Base-by-base conservation (phyloP, 2,329 filamentous ascomycete species). In the Monosporascus sp. region DNA sequence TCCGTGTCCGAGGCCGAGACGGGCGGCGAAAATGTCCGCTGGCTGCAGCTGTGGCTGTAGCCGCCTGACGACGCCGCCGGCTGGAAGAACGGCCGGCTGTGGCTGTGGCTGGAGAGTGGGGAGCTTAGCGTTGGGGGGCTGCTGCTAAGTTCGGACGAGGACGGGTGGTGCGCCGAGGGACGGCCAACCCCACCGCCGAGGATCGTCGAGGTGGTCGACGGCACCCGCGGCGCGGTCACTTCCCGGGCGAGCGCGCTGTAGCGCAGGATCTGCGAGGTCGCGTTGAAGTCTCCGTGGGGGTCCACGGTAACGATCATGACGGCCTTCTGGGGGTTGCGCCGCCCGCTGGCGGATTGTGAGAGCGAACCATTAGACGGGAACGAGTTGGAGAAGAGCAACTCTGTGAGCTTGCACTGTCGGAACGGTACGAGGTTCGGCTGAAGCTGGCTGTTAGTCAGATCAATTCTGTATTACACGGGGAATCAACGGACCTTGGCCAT, bases 221-320 rank as follows among this genome's bases (percentile, higher is more conserved):
- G 92, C 7, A 95, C 83, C 5, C 93, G 86, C 6, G 92, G 91
- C 1, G 97, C 90, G 0, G 93, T 95, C 11, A 97, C 89, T 72
- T 97, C 93, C 20, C 91, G 84, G 0, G 94, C 94, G 5, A 99
- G 80, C 0, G 94, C 93, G 22, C 90, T 94, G 72, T 99, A 99
- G 18, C 93, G 86, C 1, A 99, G 77, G 56, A 99, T 97, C 66
- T 97, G 94, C 5, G 90, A 95, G 0, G 94, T 99, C 14, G 94
- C 91, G 66, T 97, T 97, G 75, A 92, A 97, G 70, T 99, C 94
- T 38, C 94, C 93, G 14, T 89, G 73, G 0, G 94, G 90, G 64
- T 99, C 93, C 3, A 93, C 94, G 0, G 93, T 96, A 17, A 97
- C 93, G 52, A 99, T 88, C 92, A 99, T 97, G 62, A 96, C 84